Percentiles rank a stretch among this genome's conserved stretches.
phyloP scores from a whole-genome alignment of 1,139 yeast genomes.

The Ogataea hybrid region DNA sequence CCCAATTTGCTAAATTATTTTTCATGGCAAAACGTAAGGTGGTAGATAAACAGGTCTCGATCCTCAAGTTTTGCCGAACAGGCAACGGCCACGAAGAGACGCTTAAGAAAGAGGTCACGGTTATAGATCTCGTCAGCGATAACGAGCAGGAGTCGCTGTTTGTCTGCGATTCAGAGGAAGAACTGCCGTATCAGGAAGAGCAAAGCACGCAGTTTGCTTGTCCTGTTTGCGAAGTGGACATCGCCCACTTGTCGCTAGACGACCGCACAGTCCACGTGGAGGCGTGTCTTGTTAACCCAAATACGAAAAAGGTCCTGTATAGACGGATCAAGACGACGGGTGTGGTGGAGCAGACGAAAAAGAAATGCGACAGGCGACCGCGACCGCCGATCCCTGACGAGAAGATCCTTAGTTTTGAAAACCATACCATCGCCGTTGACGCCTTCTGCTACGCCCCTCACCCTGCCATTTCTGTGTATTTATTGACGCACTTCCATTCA shows the following conservation, averaged over 20 bases:
- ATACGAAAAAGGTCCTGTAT: slow-evolving; percentile 21
- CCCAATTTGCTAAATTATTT: background rate
- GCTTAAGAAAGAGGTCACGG: slow-evolving; percentile 8
- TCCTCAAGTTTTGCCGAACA: slow-evolving; percentile 16
- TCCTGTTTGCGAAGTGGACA: slow-evolving; percentile 46
- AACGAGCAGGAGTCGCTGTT: slow-evolving; percentile 8
- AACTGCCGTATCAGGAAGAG: slow-evolving; percentile 2
- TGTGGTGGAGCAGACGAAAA: slow-evolving; percentile 8
- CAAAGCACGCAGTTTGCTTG: slow-evolving; percentile 33
- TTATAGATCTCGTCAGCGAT: slow-evolving; percentile 13
- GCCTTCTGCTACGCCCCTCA: slow-evolving; percentile 61
- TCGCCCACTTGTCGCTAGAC: slow-evolving; percentile 38
- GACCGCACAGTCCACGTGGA: slow-evolving; percentile 60
- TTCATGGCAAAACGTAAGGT: slow-evolving; percentile 7
- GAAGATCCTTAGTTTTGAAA: slow-evolving; percentile 49
- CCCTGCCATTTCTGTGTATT: slow-evolving; percentile 47
- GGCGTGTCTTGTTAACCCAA: slow-evolving; percentile 39
- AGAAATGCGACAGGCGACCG: slow-evolving; percentile 28
- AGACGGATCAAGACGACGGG: slow-evolving; percentile 19
- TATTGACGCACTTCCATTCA: slow-evolving; percentile 82
- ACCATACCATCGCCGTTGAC: slow-evolving; percentile 54
- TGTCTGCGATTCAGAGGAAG: slow-evolving; percentile 17
- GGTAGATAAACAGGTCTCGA: slow-evolving; percentile 15
- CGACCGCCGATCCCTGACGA: slow-evolving; percentile 51
- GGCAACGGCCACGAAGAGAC: background rate